A percentile compares a stretch with the other conserved stretches of the same genome.
Evolutionary conservation across 2,329 filamentous ascomycete species (phyloP).

Genomic region (Alternaria panax): DNA sequence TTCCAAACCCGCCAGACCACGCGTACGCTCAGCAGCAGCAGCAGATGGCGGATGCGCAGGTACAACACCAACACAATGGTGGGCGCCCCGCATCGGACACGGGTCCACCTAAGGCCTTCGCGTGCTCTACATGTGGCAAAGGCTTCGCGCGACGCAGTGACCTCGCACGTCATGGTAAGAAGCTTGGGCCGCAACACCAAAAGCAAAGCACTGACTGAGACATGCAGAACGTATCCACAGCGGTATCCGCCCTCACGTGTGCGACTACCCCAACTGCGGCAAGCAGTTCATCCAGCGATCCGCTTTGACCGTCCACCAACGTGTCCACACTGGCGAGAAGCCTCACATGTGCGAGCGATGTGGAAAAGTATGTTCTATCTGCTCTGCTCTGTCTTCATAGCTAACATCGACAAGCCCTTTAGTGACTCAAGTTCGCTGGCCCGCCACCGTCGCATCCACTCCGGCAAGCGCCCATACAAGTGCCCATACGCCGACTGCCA

Average conservation of each 20-base stretch:
- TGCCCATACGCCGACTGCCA: slow-evolving; percentile 97
- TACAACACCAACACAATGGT: slow-evolving; percentile 51
- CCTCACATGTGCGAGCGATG: slow-evolving; percentile 97
- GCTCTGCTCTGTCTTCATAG: neutral
- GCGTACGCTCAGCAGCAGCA: slow-evolving; percentile 53
- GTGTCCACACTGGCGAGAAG: slow-evolving; percentile 97
- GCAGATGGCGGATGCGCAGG: slow-evolving; percentile 48
- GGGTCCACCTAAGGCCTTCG: slow-evolving; percentile 76
- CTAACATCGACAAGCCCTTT: slow-evolving; percentile 72
- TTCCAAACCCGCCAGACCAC: slow-evolving; percentile 59
- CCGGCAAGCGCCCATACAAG: slow-evolving; percentile 94
- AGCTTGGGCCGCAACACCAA: slow-evolving; percentile 44
- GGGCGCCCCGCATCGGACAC: slow-evolving; percentile 55
- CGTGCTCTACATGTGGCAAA: slow-evolving; percentile 89
- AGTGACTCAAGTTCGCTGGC: slow-evolving; percentile 95
- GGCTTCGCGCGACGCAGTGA: slow-evolving; percentile 93
- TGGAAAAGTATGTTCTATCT: slow-evolving; percentile 74
- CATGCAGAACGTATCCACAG: slow-evolving; percentile 89
- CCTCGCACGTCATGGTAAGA: slow-evolving; percentile 89
- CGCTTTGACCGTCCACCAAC: slow-evolving; percentile 91
- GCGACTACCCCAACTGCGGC: slow-evolving; percentile 85
- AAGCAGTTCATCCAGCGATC: slow-evolving; percentile 98
- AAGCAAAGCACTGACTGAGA: slow-evolving; percentile 40
- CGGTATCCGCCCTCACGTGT: slow-evolving; percentile 88
- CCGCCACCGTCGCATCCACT: slow-evolving; percentile 92